Evolutionary conservation across 805 yeast genomes (phyloP), one percentile per base, ranked within the genome.

Genomic region (Ogataea kodamae): DNA sequence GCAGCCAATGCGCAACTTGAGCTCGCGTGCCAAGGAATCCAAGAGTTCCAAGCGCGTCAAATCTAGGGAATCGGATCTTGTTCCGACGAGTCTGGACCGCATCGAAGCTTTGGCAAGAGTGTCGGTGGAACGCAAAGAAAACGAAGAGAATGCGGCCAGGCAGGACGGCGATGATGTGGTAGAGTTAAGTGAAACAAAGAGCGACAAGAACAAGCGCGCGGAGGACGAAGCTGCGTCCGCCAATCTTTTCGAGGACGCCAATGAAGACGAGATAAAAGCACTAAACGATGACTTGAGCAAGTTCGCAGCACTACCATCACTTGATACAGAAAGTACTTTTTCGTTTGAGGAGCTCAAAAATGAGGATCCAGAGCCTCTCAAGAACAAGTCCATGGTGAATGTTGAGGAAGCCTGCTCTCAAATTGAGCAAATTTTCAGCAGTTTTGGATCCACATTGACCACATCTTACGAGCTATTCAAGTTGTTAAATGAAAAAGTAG

Each of bases 1-100:
- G 3, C 66, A 65, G 24, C 77, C 81, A 18, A 76, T 79, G 72
- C 75, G 69, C 42, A 74, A 76, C 47, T 54, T 70, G 45, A 71
- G 78, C 25, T 72, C 72, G 27, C 67, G 55, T 67, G 70, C 34
- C 60, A 67, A 41, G 58, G 31, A 42, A n/a, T 45, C 36, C 18
- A 35, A 48, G 46, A 41, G 53, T 37, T 40, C 34, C 11, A 50
- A 50, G 30, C 39, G 44, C 19, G 16, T 41, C n/a, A 47, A 38
- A 28, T 8, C 23, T n/a, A 40, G 37, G n/a, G 23, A 40, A 27
- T 22, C 15, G 23, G 19, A 35, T 23, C 25, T 36, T 9, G 28
- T 22, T 16, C 23, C 46, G 22, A 25, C 43, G 8, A 43, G 41
- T 23, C 25, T 46, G 26, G 48, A 43, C 25, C 30, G 49, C 28